Evolutionary conservation across 352 stramenopile genomes (phyloP).

Genomic region (Globisporangium echinulatum): DNA sequence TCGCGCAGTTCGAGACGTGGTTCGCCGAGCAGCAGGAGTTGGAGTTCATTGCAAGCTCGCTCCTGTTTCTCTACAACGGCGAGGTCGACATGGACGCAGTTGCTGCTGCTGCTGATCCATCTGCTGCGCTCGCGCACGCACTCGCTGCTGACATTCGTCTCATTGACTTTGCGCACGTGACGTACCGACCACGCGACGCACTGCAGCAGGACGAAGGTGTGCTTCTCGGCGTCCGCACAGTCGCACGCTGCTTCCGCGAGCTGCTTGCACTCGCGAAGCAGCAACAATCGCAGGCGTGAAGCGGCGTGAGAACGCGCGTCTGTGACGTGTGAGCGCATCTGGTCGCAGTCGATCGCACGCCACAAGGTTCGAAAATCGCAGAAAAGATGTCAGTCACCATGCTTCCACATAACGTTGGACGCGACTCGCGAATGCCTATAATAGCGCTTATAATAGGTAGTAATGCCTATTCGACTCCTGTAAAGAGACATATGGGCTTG

Average conservation of each 20-base stretch:
- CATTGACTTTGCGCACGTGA: constrained; percentile 83
- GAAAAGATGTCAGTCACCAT: not conserved
- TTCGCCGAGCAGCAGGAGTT: constrained; percentile 76
- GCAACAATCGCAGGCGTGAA: not conserved
- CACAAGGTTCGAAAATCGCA: constrained; percentile 4
- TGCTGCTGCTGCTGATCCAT: constrained; percentile 18
- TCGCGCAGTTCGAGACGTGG: constrained; percentile 60
- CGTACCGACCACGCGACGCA: constrained; percentile 8
- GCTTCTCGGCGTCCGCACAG: constrained; percentile 41
- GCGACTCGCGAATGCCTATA: not conserved
- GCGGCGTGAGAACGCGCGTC: not conserved
- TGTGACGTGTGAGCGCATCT: not conserved
- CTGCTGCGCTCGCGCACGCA: not conserved
- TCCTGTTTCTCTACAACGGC: constrained; percentile 93
- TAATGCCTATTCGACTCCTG: too few species aligned
- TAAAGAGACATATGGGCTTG: too few species aligned
- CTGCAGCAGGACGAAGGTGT: constrained; percentile 47
- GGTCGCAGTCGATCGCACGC: not conserved
- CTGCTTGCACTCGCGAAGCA: constrained; percentile 19
- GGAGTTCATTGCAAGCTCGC: constrained; percentile 92
- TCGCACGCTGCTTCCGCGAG: constrained; percentile 45
- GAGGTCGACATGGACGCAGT: constrained; percentile 10
- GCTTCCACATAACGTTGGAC: not conserved
- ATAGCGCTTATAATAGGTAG: too few species aligned
- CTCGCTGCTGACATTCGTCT: constrained; percentile 54